phyloP scores from a whole-genome alignment of 164 flowering plant species.

The Buxus sempervirens region DNA sequence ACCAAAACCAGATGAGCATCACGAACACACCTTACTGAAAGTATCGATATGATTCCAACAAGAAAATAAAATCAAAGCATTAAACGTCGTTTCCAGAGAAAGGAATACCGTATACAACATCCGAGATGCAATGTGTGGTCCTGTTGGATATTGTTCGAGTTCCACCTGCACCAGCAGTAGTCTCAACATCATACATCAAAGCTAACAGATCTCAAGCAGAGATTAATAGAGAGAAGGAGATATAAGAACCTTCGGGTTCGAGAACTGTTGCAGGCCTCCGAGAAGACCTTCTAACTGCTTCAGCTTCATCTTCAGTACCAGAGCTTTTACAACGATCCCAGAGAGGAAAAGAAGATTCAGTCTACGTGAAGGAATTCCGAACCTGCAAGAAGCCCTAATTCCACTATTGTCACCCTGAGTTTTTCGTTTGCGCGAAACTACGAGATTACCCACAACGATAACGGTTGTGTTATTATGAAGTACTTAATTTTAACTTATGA shows the following conservation, averaged over 20 bases:
- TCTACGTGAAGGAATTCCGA: no score
- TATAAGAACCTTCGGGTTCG: constrained; percentile 63
- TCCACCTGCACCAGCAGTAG: constrained; percentile 46
- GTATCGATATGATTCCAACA: neutral
- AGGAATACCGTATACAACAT: constrained; percentile 69
- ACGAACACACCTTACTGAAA: neutral
- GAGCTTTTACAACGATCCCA: neutral
- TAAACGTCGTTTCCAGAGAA: neutral
- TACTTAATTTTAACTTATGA: no score
- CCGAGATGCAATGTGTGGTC: constrained; percentile 93
- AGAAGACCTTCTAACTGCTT: constrained; percentile 81
- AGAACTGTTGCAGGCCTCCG: constrained; percentile 79
- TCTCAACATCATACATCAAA: neutral
- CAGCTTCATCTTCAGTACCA: constrained; percentile 58
- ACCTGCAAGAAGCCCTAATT: no score
- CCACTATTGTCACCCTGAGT: no score
- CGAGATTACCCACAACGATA: no score
- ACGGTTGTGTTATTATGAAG: no score
- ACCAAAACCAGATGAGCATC: neutral
- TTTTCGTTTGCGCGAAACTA: no score
- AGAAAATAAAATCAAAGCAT: neutral
- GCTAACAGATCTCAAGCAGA: neutral
- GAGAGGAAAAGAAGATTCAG: neutral
- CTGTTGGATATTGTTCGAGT: constrained; percentile 93
- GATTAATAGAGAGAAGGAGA: constrained; percentile 7